Evolutionary conservation across 23 red algal genomes (phyloP).

Genomic region (Chondrus crispus): DNA sequence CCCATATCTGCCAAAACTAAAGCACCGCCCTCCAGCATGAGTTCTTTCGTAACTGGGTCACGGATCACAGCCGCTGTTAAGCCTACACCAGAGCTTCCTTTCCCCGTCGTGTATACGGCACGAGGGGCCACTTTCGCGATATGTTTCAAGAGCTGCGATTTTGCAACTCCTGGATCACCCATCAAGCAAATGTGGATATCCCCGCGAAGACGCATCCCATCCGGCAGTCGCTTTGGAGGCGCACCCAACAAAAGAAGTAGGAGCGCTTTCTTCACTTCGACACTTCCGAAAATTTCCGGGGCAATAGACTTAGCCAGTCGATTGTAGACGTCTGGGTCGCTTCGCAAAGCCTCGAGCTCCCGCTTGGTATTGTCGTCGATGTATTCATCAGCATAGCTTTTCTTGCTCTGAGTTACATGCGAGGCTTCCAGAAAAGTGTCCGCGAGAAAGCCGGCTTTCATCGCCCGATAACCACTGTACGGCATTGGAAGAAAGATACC

Average conservation of each 20-base stretch:
- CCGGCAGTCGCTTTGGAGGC: constrained; percentile 69
- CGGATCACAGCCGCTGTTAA: constrained; percentile 93
- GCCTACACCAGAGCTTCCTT: constrained; percentile 97
- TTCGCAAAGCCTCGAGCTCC: constrained; percentile 26
- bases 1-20: constrained; percentile 95
- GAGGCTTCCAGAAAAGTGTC: constrained; percentile 91
- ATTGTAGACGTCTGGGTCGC: constrained; percentile 67
- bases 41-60: constrained; percentile 80
- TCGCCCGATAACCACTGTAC: constrained; percentile 71
- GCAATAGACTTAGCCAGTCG: constrained; percentile 84
- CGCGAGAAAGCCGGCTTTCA: constrained; percentile 87
- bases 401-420: constrained; percentile 71
- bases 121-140: constrained; percentile 81
- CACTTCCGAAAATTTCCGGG: constrained; percentile 92
- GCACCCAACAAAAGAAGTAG: constrained; percentile 85
- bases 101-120: constrained; percentile 96
- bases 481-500: constrained; percentile 92
- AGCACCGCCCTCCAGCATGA: constrained; percentile 98
- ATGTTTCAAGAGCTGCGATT: constrained; percentile 96
- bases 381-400: constrained; percentile 66
- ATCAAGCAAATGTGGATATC: constrained; percentile 94
- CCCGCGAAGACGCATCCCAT: constrained; percentile 92
- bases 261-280: constrained; percentile 94
- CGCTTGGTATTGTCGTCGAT: constrained; percentile 45
- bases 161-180: constrained; percentile 98